Percentiles rank a stretch among this genome's conserved stretches.
Conservation (phyloP, 495 filamentous ascomycete species). For the Penicillium pancosmium region DNA sequence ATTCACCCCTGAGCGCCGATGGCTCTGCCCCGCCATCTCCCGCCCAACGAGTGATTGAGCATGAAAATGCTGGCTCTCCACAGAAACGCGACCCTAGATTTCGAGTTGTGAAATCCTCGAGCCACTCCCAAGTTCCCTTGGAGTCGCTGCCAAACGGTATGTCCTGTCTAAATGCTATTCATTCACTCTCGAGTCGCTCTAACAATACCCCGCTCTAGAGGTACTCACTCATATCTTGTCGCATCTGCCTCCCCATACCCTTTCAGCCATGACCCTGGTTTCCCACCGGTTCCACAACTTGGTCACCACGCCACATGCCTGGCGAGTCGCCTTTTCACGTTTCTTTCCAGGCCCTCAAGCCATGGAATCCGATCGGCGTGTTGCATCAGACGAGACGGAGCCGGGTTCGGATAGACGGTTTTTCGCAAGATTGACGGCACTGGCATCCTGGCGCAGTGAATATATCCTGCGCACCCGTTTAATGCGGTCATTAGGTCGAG, state of each 20-base stretch:
- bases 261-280: conserved; percentile 76
- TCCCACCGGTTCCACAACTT: conserved; percentile 81
- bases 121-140: conserved; percentile 54
- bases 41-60: conserved; percentile 67
- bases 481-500: conserved; percentile 74
- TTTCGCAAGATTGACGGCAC: conserved; percentile 76
- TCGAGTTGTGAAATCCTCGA: conserved; percentile 59
- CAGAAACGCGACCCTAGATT: conserved; percentile 54
- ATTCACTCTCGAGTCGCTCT: conserved; percentile 2
- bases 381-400: conserved; percentile 41
- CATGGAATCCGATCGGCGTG: conserved; percentile 31
- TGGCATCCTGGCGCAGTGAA: conserved; percentile 90
- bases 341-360: conserved; percentile 78
- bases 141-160: conserved; percentile 80
- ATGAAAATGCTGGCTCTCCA: conserved; percentile 65
- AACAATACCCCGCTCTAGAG: conserved; percentile 57
- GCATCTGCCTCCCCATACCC: conserved; percentile 77
- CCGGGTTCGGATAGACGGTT: conserved; percentile 67
- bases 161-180: conserved; percentile 32
- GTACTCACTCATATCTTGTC: conserved; percentile 90
- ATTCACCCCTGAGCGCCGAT: conserved; percentile 36
- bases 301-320: conserved; percentile 86
- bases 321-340: conserved; percentile 85
- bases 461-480: conserved; percentile 87
- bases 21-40: conserved; percentile 37